phyloP scores from a whole-genome alignment of 179 eudicot species.

The Corrigiola litoralis region DNA sequence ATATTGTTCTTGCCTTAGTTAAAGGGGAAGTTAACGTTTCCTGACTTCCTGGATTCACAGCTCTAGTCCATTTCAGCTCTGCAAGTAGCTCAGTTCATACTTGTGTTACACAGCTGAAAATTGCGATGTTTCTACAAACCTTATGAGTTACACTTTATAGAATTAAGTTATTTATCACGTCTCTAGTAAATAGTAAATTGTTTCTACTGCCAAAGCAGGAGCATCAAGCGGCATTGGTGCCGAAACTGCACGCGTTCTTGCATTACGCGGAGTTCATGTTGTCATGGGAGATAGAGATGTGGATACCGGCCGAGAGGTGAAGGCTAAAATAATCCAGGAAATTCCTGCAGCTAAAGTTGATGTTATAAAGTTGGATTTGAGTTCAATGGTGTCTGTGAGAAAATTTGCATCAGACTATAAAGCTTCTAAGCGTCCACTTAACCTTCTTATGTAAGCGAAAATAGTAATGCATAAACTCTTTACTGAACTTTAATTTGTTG shows the following conservation, averaged over 20 bases:
- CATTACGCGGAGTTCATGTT: slow-evolving; percentile 74
- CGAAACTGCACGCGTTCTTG: slow-evolving; percentile 81
- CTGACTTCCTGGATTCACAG: too few relatives aligned
- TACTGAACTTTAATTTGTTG: neutral
- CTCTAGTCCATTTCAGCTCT: too few relatives aligned
- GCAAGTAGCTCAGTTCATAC: too few relatives aligned
- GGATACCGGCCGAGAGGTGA: slow-evolving; percentile 61
- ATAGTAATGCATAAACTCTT: neutral
- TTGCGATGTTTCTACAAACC: neutral
- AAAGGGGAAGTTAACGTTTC: too few relatives aligned
- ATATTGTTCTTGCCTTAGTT: too few relatives aligned
- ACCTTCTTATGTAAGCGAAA: slow-evolving; percentile 75
- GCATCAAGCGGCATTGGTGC: slow-evolving; percentile 96
- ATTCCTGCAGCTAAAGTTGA: slow-evolving; percentile 58
- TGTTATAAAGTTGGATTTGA: slow-evolving; percentile 75
- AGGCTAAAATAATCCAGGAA: slow-evolving; percentile 56
- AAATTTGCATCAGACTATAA: slow-evolving; percentile 60
- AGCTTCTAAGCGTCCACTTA: slow-evolving; percentile 60
- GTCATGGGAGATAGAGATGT: slow-evolving; percentile 72
- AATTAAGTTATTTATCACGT: neutral
- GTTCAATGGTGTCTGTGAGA: slow-evolving; percentile 69
- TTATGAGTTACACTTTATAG: neutral
- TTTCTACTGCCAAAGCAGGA: slow-evolving; percentile 33
- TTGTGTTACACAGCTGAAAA: too few relatives aligned
- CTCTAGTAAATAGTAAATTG: slow-evolving; percentile 9